Conservation (phyloP, 306 rosid genomes). For the Hippophae rhamnoides region DNA sequence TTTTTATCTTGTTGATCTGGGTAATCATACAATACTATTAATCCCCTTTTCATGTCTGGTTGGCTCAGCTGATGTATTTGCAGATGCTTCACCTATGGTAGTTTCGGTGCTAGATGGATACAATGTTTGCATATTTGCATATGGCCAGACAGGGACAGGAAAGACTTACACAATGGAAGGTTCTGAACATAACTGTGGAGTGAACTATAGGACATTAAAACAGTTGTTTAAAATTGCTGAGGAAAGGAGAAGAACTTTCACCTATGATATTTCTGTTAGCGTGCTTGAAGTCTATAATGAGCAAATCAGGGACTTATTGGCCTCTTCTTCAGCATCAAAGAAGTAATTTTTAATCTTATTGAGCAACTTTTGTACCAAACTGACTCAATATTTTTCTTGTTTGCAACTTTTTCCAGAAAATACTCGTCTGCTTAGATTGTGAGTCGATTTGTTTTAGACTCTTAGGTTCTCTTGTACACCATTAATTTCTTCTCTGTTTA, state of each 20-base stretch:
- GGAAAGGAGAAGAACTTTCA: slow-evolving; percentile 9
- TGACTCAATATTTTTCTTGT: too few relatives aligned
- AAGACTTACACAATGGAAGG: slow-evolving; percentile 64
- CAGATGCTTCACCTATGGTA: slow-evolving; percentile 39
- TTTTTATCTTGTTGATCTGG: too few relatives aligned
- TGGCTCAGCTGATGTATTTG: slow-evolving; percentile 44
- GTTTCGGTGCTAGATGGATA: slow-evolving; percentile 58
- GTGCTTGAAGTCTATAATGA: slow-evolving; percentile 18
- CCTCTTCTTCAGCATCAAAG: slow-evolving; percentile 7
- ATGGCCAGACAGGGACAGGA: slow-evolving; percentile 67
- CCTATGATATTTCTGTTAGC: slow-evolving; percentile 14
- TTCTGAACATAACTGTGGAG: slow-evolving; percentile 12
- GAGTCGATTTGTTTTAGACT: too few relatives aligned
- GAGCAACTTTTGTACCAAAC: too few relatives aligned
- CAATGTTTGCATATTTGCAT: slow-evolving; percentile 58
- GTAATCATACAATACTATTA: neutral
- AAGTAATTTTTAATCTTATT: neutral
- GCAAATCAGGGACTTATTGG: slow-evolving; percentile 20
- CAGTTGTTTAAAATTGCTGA: slow-evolving; percentile 14
- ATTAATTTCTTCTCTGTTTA: neutral
- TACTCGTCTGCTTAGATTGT: too few relatives aligned
- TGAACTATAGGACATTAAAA: slow-evolving; percentile 16
- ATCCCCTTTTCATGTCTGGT: neutral
- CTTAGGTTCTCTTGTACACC: too few relatives aligned
- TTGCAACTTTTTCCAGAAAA: too few relatives aligned